These are phyloP conservation scores for Solanum hybrid DNA, from an alignment of 305 asterid species.

Conservation along the genomic window DNA sequence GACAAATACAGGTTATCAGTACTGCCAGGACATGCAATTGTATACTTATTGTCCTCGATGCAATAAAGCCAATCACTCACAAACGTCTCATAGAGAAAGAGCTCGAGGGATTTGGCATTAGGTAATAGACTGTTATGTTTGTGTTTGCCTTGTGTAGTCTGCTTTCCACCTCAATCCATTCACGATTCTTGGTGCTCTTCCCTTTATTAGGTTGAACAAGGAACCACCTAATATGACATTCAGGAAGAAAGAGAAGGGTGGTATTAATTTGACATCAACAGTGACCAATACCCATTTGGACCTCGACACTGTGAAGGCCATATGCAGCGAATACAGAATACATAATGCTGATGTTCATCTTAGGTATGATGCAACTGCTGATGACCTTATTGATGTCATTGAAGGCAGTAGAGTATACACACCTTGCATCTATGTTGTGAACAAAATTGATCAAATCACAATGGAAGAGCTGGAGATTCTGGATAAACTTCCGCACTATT, in stretches of 20 bases:
- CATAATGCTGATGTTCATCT: slow-evolving; percentile 91
- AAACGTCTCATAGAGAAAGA: slow-evolving; percentile 93
- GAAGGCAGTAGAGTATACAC: slow-evolving; percentile 92
- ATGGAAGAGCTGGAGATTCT: slow-evolving; percentile 92
- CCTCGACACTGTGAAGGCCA: slow-evolving; percentile 94
- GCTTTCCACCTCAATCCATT: neutral
- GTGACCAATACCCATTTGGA: slow-evolving; percentile 71
- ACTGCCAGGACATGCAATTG: slow-evolving; percentile 96
- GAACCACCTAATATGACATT: slow-evolving; percentile 95
- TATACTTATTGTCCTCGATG: slow-evolving; percentile 91
- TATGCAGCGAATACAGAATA: slow-evolving; percentile 88
- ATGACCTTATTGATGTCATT: slow-evolving; percentile 94
- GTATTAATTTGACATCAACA: slow-evolving; percentile 87
- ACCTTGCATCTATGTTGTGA: slow-evolving; percentile 86
- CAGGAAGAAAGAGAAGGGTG: slow-evolving; percentile 92
- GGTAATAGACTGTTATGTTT: slow-evolving; percentile 33
- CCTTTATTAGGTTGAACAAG: slow-evolving; percentile 67
- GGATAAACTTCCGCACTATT: slow-evolving; percentile 95
- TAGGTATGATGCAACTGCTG: slow-evolving; percentile 90
- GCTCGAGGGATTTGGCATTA: slow-evolving; percentile 95
- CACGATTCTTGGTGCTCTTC: slow-evolving; percentile 1
- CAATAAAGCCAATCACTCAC: slow-evolving; percentile 93
- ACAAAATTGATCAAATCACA: slow-evolving; percentile 94
- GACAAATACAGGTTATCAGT: slow-evolving; percentile 75
- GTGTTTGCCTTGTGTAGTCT: neutral